Evolutionary conservation across 495 filamentous ascomycete genomes (phyloP).

Genomic region (Hypoxylon fragiforme): DNA sequence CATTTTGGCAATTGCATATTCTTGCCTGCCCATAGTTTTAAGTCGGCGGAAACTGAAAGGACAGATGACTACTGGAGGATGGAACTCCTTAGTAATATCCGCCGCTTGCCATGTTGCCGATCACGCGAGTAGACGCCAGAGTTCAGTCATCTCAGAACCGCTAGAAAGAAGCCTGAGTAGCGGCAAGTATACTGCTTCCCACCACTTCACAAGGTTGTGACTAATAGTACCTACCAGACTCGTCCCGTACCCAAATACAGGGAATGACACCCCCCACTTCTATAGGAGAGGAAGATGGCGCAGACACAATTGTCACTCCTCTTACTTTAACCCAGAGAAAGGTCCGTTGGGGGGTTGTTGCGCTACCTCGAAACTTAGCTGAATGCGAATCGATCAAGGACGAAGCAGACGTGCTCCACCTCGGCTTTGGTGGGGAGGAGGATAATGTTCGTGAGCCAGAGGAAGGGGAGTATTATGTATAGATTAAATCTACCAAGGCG

Average conservation of each 20-base stretch:
- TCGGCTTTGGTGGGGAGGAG: slow-evolving; percentile 8
- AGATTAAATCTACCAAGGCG: no score
- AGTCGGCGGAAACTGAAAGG: slow-evolving; percentile 2
- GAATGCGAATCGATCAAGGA: neutral
- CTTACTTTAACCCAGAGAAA: no score
- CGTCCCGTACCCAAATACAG: no score
- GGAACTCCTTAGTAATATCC: slow-evolving; percentile 7
- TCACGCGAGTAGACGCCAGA: neutral
- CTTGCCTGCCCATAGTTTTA: neutral
- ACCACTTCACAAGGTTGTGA: no score
- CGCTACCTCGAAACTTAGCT: neutral
- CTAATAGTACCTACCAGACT: no score
- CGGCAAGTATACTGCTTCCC: neutral
- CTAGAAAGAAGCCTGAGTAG: neutral
- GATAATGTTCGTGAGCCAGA: neutral
- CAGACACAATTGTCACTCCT: no score
- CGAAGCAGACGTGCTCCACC: slow-evolving; percentile 11
- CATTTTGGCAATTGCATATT: neutral
- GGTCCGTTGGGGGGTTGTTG: neutral
- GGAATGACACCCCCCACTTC: no score
- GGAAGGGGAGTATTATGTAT: slow-evolving; percentile 12
- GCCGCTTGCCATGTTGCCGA: slow-evolving; percentile 11
- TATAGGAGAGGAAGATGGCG: no score
- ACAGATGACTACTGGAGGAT: slow-evolving; percentile 9
- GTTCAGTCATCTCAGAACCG: neutral